Conservation (phyloP, 257 asterid genomes). For the Fraxinus anomala region DNA sequence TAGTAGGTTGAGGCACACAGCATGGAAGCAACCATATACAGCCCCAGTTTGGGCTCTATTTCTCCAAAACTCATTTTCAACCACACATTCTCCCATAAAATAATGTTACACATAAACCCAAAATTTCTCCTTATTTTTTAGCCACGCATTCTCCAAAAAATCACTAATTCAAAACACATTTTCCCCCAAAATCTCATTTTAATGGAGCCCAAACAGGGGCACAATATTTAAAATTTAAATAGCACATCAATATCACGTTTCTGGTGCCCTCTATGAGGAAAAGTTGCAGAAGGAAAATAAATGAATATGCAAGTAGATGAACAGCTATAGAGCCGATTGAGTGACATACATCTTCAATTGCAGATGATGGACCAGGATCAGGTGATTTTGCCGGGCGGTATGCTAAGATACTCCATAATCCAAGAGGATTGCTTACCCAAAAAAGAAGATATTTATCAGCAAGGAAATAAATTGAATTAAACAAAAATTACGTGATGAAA, state of each 20-base stretch:
- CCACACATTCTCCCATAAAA: no score
- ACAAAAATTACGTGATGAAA: slow-evolving; percentile 19
- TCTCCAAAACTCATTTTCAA: no score
- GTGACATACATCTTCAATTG: slow-evolving; percentile 53
- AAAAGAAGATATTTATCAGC: slow-evolving; percentile 30
- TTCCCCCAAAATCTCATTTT: no score
- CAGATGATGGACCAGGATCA: slow-evolving; percentile 45
- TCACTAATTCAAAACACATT: no score
- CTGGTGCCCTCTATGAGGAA: not conserved
- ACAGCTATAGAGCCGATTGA: slow-evolving; percentile 16
- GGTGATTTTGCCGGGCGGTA: slow-evolving; percentile 51
- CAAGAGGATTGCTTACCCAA: slow-evolving; percentile 53
- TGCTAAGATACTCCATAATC: slow-evolving; percentile 69
- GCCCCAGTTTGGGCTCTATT: no score
- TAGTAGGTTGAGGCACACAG: slow-evolving; percentile 25
- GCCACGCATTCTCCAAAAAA: no score
- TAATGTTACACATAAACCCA: no score
- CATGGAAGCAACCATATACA: slow-evolving; percentile 20
- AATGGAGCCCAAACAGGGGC: no score
- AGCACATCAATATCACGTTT: not conserved
- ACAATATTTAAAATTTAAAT: slow-evolving; percentile 9
- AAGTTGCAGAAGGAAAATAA: slow-evolving; percentile 24
- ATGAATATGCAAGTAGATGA: slow-evolving; percentile 17
- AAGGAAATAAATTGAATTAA: slow-evolving; percentile 11
- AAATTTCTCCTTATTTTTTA: no score